These are phyloP conservation scores for Trametes maxima DNA, from an alignment of 768 basidiomycete species.

Conservation along the genomic window DNA sequence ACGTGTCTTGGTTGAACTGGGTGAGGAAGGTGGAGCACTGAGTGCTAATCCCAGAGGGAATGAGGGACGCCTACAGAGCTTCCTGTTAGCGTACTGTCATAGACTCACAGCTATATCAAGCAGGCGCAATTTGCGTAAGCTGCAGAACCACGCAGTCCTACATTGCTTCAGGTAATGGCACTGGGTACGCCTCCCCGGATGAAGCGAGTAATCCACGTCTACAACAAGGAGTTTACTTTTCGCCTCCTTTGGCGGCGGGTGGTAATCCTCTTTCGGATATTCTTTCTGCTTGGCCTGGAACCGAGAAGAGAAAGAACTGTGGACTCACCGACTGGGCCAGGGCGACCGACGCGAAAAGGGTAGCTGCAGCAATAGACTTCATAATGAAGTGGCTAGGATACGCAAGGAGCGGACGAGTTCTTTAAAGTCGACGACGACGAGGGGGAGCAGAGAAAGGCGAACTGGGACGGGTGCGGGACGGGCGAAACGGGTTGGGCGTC, in stretches of 20 bases:
- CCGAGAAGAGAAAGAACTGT: neutral
- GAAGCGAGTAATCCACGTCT: too few species aligned
- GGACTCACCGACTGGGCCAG: slow-evolving; percentile 46
- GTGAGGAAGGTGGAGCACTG: slow-evolving; percentile 61
- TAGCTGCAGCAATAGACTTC: slow-evolving; percentile 54
- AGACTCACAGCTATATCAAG: too few species aligned
- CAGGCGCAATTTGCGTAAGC: too few species aligned
- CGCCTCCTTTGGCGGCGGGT: too few species aligned
- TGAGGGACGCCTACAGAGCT: slow-evolving; percentile 41
- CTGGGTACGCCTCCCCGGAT: too few species aligned
- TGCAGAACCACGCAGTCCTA: too few species aligned
- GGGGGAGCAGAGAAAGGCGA: slow-evolving; percentile 24
- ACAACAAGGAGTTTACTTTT: too few species aligned
- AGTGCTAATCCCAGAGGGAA: slow-evolving; percentile 66
- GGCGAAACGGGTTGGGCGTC: slow-evolving; percentile 19
- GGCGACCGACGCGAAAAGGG: slow-evolving; percentile 52
- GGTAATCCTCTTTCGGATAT: neutral
- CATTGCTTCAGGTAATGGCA: too few species aligned
- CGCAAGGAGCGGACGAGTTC: slow-evolving; percentile 42
- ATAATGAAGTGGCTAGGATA: slow-evolving; percentile 40
- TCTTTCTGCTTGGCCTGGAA: neutral
- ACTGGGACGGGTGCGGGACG: slow-evolving; percentile 7
- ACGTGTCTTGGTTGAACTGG: slow-evolving; percentile 60
- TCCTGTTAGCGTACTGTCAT: slow-evolving; percentile 18
- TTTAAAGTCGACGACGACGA: slow-evolving; percentile 40